Evolutionary conservation across 2,329 filamentous ascomycete genomes (phyloP).

Genomic region (Ophiostoma quercus): DNA sequence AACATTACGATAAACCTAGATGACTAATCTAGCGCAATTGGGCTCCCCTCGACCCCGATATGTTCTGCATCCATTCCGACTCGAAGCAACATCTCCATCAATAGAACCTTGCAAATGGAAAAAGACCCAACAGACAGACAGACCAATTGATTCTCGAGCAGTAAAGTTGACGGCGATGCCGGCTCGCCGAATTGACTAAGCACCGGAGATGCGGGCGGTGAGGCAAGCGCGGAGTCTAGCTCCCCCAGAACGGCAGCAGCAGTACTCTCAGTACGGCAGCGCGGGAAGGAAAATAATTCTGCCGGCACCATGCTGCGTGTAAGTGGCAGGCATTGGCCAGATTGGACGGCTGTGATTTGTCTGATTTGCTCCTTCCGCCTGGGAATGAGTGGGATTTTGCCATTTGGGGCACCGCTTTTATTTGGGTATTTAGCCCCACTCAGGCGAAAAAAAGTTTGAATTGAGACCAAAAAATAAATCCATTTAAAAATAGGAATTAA

Average conservation of each 20-base stretch:
- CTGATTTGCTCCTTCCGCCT: background rate
- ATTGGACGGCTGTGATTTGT: background rate
- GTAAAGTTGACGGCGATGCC: background rate
- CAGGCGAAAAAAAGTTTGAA: slow-evolving; percentile 22
- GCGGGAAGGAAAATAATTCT: slow-evolving; percentile 25
- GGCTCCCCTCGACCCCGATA: background rate
- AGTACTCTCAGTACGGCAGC: background rate
- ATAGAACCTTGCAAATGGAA: background rate
- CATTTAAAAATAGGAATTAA: slow-evolving; percentile 12
- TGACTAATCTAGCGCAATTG: background rate
- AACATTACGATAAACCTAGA: background rate
- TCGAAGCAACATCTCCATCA: background rate
- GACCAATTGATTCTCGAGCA: background rate
- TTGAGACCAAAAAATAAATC: slow-evolving; percentile 23
- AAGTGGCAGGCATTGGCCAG: background rate
- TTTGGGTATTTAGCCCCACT: slow-evolving; percentile 23
- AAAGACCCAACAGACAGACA: background rate
- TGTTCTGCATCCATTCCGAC: background rate
- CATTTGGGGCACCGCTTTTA: slow-evolving; percentile 20
- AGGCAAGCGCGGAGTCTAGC: background rate
- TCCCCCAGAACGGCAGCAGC: background rate
- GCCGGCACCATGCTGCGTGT: slow-evolving; percentile 17
- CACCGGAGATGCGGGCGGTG: slow-evolving; percentile 7
- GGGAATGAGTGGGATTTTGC: background rate
- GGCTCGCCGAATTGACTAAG: slow-evolving; percentile 1